Percentiles rank a stretch among this genome's conserved stretches.
Evolutionary conservation across 2,329 filamentous ascomycete genomes (phyloP).

Genomic region (Pseudopithomyces maydicus): DNA sequence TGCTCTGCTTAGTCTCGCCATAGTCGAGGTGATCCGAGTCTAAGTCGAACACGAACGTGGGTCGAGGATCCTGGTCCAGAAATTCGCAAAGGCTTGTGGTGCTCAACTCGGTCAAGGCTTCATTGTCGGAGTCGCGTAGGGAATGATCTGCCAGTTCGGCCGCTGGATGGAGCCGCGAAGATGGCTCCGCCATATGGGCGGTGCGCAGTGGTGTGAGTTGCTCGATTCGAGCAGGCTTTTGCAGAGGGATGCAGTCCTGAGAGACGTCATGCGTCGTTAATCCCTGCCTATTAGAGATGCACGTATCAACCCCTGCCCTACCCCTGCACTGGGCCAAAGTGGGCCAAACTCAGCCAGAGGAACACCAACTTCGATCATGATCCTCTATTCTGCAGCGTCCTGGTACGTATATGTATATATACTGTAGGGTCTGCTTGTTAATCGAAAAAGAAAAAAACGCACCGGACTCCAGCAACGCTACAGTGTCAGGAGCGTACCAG

Average conservation of each 20-base stretch:
- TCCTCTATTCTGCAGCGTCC: too few relatives aligned
- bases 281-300: background rate
- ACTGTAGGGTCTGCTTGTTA: too few relatives aligned
- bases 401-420: too few relatives aligned
- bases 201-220: background rate
- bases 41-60: slow-evolving; percentile 39
- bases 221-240: background rate
- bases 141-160: slow-evolving; percentile 1
- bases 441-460: too few relatives aligned
- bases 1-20: slow-evolving; percentile 6
- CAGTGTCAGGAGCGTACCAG: background rate
- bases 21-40: slow-evolving; percentile 31
- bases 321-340: background rate
- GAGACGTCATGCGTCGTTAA: slow-evolving; percentile 3
- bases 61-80: slow-evolving; percentile 38
- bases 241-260: background rate
- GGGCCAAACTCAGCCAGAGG: background rate
- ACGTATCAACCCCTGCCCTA: background rate
- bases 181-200: slow-evolving; percentile 7
- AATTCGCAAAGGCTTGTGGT: slow-evolving; percentile 32
- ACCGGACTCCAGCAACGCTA: too few relatives aligned
- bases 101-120: slow-evolving; percentile 27
- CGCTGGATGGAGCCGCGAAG: background rate
- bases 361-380: background rate
- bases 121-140: slow-evolving; percentile 14